A percentile compares a stretch with the other conserved stretches of the same genome.
Conservation (phyloP, 2,329 filamentous ascomycete genomes). For the Aureobasidium sp. region DNA sequence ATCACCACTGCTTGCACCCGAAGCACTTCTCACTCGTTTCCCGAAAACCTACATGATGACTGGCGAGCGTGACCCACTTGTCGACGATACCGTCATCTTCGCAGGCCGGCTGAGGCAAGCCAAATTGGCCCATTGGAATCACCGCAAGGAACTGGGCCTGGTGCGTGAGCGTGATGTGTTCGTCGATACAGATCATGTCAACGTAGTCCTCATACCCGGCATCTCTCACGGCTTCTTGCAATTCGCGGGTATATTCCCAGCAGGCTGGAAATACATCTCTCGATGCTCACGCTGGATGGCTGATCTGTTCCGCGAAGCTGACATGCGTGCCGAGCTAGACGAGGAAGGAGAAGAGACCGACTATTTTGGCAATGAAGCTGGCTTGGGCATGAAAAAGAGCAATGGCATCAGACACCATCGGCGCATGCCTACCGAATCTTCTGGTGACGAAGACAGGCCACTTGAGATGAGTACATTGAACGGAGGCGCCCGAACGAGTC, state of each 20-base stretch:
- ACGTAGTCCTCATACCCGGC: slow-evolving; percentile 78
- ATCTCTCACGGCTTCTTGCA: slow-evolving; percentile 92
- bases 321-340: slow-evolving; percentile 22
- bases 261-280: slow-evolving; percentile 81
- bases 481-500: slow-evolving; percentile 15
- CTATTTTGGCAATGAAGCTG: slow-evolving; percentile 17
- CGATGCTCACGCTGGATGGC: slow-evolving; percentile 74
- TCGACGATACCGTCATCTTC: slow-evolving; percentile 96
- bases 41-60: slow-evolving; percentile 93
- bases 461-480: slow-evolving; percentile 60
- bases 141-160: slow-evolving; percentile 47
- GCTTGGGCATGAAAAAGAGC: neutral
- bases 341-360: slow-evolving; percentile 14
- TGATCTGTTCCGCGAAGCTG: slow-evolving; percentile 55
- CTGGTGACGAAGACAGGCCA: slow-evolving; percentile 70
- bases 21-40: slow-evolving; percentile 72
- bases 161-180: slow-evolving; percentile 44
- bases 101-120: slow-evolving; percentile 79
- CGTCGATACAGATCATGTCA: slow-evolving; percentile 65
- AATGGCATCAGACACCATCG: slow-evolving; percentile 34
- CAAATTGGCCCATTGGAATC: slow-evolving; percentile 50
- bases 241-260: slow-evolving; percentile 79
- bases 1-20: slow-evolving; percentile 82
- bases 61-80: slow-evolving; percentile 87
- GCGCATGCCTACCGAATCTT: slow-evolving; percentile 48